phyloP scores from a whole-genome alignment of 495 filamentous ascomycete species.

The Aspergillus biplanus region DNA sequence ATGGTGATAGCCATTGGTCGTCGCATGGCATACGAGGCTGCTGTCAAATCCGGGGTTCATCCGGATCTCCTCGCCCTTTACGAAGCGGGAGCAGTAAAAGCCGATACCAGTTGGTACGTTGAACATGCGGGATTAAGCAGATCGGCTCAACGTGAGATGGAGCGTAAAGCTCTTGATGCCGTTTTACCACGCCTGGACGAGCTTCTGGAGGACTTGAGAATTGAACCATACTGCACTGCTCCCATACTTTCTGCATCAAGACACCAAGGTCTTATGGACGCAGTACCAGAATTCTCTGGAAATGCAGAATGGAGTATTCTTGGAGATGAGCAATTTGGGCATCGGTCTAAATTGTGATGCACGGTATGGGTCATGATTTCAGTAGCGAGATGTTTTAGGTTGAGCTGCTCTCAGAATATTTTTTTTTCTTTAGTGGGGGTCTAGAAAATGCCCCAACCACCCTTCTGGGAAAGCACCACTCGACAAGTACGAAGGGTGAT shows the following conservation, averaged over 20 bases:
- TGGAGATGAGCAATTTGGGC: neutral
- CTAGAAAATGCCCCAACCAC: too few relatives aligned
- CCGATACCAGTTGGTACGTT: constrained; percentile 38
- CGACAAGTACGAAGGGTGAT: too few relatives aligned
- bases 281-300: neutral
- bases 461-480: too few relatives aligned
- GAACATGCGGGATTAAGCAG: constrained; percentile 27
- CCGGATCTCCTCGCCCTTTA: constrained; percentile 32
- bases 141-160: constrained; percentile 19
- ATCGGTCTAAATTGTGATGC: neutral
- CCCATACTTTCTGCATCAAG: constrained; percentile 23
- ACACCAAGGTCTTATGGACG: neutral
- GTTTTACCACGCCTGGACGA: constrained; percentile 25
- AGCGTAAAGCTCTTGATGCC: constrained; percentile 24
- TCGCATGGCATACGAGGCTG: constrained; percentile 39
- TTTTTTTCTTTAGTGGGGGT: neutral
- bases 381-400: neutral
- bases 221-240: constrained; percentile 23
- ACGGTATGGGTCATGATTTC: neutral
- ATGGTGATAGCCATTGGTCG: constrained; percentile 37
- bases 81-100: constrained; percentile 30
- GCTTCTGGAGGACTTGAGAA: constrained; percentile 14
- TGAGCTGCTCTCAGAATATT: neutral
- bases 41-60: constrained; percentile 18
- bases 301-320: neutral